Percentiles rank a stretch among this genome's conserved stretches.
These are phyloP conservation scores for Peribolospora kevripleyi DNA, from an alignment of 768 basidiomycete species.

Conservation along the genomic window DNA sequence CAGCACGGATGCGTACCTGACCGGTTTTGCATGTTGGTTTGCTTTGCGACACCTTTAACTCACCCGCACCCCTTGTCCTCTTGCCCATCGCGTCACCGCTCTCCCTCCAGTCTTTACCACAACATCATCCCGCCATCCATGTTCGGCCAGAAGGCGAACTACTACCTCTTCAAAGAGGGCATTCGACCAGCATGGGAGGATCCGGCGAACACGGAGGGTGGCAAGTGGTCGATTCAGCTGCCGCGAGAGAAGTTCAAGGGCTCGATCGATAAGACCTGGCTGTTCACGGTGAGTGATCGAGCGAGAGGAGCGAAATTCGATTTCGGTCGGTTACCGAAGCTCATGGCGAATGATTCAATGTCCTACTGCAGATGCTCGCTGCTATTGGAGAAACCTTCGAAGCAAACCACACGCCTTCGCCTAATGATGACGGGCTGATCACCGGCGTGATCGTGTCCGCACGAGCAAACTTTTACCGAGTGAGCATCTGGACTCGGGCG, in stretches of 20 bases:
- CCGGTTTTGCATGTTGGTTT: no score
- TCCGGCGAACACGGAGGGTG: constrained; percentile 83
- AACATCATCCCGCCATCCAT: constrained; percentile 89
- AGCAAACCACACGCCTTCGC: constrained; percentile 42
- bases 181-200: constrained; percentile 14
- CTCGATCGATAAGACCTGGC: constrained; percentile 84
- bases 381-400: constrained; percentile 99
- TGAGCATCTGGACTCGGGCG: constrained; percentile 90
- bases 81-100: neutral
- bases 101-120: constrained; percentile 48
- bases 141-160: constrained; percentile 89
- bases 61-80: neutral
- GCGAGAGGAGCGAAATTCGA: neutral
- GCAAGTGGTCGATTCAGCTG: constrained; percentile 96
- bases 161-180: constrained; percentile 88
- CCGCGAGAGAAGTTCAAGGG: constrained; percentile 77
- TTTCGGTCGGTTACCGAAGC: neutral
- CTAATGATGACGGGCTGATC: constrained; percentile 24
- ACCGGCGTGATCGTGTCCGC: constrained; percentile 90
- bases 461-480: constrained; percentile 79
- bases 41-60: no score
- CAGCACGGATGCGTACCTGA: no score
- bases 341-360: neutral
- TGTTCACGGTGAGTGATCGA: constrained; percentile 51
- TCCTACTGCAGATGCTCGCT: constrained; percentile 64